These are phyloP conservation scores for Verticillium zaregamsianum DNA, from an alignment of 2,329 filamentous ascomycete species.

Conservation along the genomic window DNA sequence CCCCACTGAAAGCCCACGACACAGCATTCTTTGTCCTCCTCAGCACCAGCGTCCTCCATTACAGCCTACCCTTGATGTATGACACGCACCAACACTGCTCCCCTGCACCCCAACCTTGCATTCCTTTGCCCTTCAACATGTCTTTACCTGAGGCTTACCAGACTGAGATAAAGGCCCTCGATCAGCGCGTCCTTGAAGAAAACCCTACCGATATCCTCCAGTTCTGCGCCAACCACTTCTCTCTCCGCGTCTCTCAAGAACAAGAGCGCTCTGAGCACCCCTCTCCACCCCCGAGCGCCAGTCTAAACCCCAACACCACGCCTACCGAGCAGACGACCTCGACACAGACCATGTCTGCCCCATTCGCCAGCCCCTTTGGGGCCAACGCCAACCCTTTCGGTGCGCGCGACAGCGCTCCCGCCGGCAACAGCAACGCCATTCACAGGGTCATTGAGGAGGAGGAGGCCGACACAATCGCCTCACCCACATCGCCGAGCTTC, in stretches of 20 bases:
- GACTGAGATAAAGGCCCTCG: slow-evolving; percentile 60
- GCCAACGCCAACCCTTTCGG: slow-evolving; percentile 72
- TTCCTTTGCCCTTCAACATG: slow-evolving; percentile 20
- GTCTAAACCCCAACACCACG: neutral
- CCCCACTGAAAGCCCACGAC: slow-evolving; percentile 4
- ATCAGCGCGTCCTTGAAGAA: slow-evolving; percentile 54
- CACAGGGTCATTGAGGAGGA: slow-evolving; percentile 74
- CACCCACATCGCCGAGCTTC: slow-evolving; percentile 65
- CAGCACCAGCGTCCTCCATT: neutral
- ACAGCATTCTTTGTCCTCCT: slow-evolving; percentile 10
- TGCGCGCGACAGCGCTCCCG: slow-evolving; percentile 31
- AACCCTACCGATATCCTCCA: slow-evolving; percentile 62
- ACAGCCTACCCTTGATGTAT: neutral
- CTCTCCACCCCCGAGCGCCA: neutral
- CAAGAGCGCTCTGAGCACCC: neutral
- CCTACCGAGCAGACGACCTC: neutral
- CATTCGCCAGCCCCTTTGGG: slow-evolving; percentile 71
- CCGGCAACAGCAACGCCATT: slow-evolving; percentile 33
- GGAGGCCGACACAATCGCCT: slow-evolving; percentile 71
- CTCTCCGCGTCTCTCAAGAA: slow-evolving; percentile 14
- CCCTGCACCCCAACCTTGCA: neutral
- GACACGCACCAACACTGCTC: neutral
- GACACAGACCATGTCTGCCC: slow-evolving; percentile 62
- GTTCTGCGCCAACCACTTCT: slow-evolving; percentile 67
- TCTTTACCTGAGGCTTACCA: slow-evolving; percentile 52